Percentiles rank a stretch among this genome's conserved stretches.
Evolutionary conservation across 495 filamentous ascomycete species (phyloP).

Genomic region (Tuber aestivum): DNA sequence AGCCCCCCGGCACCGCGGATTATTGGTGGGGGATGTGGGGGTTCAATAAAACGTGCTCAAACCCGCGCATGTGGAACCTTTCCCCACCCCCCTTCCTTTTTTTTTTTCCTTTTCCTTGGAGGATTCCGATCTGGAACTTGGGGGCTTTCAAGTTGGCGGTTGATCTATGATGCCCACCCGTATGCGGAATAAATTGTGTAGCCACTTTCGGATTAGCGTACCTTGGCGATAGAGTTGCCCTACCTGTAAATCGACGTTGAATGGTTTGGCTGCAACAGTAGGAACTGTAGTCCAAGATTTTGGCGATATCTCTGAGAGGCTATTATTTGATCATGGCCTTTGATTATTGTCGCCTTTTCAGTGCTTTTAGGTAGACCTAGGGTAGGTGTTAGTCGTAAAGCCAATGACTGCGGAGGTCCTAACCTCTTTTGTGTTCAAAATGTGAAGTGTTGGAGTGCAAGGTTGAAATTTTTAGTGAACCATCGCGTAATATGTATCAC

Average conservation of each 20-base stretch:
- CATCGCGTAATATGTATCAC: background rate
- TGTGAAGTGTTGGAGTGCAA: background rate
- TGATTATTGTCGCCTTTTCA: background rate
- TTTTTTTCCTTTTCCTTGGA: background rate
- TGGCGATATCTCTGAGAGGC: background rate
- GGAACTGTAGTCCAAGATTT: background rate
- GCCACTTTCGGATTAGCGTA: background rate
- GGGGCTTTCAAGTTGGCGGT: background rate
- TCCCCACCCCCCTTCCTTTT: background rate
- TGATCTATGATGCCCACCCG: background rate
- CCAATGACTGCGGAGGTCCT: background rate
- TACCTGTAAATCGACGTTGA: background rate
- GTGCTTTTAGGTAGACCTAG: background rate
- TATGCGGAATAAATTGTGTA: background rate
- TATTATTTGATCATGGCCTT: background rate
- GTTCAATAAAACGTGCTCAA: slow-evolving; percentile 1
- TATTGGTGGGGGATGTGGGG: background rate
- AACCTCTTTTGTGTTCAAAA: too few relatives aligned
- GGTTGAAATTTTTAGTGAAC: background rate
- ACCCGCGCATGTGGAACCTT: slow-evolving; percentile 2
- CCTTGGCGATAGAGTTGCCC: too few relatives aligned
- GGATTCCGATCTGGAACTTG: background rate
- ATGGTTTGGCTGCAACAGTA: background rate
- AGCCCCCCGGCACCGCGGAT: background rate
- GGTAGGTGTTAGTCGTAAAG: background rate